Evolutionary conservation across 1,139 yeast genomes (phyloP).

Genomic region (Saccharomyces uvarum): DNA sequence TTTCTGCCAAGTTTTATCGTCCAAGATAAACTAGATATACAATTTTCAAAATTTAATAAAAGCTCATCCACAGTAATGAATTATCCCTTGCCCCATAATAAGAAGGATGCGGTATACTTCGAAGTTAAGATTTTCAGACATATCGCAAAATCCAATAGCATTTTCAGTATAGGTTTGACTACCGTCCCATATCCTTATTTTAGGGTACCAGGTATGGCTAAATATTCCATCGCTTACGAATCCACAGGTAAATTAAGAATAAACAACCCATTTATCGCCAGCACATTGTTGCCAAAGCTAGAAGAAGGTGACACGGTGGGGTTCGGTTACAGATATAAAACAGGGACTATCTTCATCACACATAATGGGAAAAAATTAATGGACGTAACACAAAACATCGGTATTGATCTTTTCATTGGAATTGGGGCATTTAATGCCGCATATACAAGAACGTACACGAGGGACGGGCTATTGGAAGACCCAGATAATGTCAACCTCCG

Average conservation of each 20-base stretch:
- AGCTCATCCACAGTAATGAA: conserved; percentile 47
- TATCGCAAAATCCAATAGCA: conserved; percentile 32
- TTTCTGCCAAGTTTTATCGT: conserved; percentile 38
- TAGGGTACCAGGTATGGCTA: conserved; percentile 75
- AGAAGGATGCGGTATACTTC: conserved; percentile 61
- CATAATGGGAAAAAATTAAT: conserved; percentile 82
- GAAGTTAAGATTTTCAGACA: conserved; percentile 60
- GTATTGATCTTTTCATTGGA: conserved; percentile 56
- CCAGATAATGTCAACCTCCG: conserved; percentile 29
- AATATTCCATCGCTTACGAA: conserved; percentile 80
- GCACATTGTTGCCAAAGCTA: conserved; percentile 65
- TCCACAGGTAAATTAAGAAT: conserved; percentile 75
- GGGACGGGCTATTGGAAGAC: conserved; percentile 31
- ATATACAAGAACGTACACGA: conserved; percentile 31
- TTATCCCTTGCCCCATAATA: conserved; percentile 55
- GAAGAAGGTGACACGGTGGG: conserved; percentile 88
- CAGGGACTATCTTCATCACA: conserved; percentile 82
- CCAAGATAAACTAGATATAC: conserved; percentile 58
- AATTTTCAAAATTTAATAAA: conserved; percentile 37
- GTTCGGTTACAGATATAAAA: conserved; percentile 71
- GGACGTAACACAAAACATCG: conserved; percentile 76
- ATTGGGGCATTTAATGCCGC: conserved; percentile 31
- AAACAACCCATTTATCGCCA: conserved; percentile 72
- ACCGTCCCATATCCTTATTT: conserved; percentile 88
- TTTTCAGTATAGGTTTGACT: conserved; percentile 66